Conservation (phyloP, 2,329 filamentous ascomycete species). For the Nemania sp. region DNA sequence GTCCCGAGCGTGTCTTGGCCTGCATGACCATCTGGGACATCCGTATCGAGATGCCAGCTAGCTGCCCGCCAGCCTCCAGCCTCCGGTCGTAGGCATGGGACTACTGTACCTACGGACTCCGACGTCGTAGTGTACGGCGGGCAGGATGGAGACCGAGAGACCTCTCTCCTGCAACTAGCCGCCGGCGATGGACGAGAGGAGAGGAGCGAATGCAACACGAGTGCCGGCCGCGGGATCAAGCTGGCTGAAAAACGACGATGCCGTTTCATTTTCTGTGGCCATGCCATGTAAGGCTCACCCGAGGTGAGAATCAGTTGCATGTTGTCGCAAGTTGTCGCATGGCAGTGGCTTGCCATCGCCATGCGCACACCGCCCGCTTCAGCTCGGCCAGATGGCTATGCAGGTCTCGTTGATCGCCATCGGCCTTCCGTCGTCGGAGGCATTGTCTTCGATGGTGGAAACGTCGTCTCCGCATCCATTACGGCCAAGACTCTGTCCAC, state of each 20-base stretch:
- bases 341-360: not conserved
- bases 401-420: conserved; percentile 5
- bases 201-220: too few relatives aligned
- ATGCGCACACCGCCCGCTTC: not conserved
- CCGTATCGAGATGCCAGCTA: not conserved
- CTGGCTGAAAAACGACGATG: not conserved
- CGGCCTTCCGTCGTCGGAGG: not conserved
- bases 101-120: conserved; percentile 19
- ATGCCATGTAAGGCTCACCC: not conserved
- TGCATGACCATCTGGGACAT: conserved; percentile 16
- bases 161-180: not conserved
- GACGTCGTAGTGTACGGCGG: conserved; percentile 9
- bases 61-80: not conserved
- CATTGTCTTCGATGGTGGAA: not conserved
- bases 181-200: not conserved
- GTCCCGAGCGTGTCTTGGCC: conserved; percentile 15
- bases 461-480: not conserved
- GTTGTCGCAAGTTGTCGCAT: not conserved
- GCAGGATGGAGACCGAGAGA: not conserved
- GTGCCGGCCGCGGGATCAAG: conserved; percentile 10
- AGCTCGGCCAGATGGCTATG: not conserved
- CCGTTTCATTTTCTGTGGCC: not conserved
- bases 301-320: not conserved
- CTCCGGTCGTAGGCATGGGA: conserved; percentile 9
- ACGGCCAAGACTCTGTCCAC: not conserved